phyloP scores from a whole-genome alignment of 116 monocot species.

The Phalaenopsis hybrid region DNA sequence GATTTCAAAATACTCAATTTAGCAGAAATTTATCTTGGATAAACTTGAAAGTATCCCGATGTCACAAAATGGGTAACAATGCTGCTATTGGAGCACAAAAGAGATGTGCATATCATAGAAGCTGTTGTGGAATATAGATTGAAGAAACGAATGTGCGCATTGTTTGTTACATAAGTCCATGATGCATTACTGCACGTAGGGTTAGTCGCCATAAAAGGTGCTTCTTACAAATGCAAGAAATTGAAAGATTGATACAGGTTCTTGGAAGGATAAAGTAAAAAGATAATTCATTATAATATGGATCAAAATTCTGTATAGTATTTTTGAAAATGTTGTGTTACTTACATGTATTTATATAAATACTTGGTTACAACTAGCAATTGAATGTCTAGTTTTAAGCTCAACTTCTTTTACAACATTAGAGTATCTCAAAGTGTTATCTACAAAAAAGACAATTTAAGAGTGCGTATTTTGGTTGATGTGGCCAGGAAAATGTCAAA shows the following conservation, averaged over 20 bases:
- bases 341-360: background rate
- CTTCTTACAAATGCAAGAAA: background rate
- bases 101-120: background rate
- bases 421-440: background rate
- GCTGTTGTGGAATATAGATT: background rate
- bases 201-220: background rate
- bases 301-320: background rate
- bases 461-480: background rate
- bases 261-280: background rate
- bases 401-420: background rate
- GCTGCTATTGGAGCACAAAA: background rate
- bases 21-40: background rate
- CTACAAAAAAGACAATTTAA: background rate
- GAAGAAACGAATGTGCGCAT: background rate
- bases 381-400: background rate
- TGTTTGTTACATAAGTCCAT: background rate
- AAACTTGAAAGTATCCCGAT: background rate
- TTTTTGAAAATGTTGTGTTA: background rate
- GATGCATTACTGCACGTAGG: background rate
- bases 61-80: background rate
- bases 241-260: background rate
- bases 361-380: background rate
- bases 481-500: background rate
- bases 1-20: background rate
- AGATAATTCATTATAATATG: background rate